Conservation (phyloP, 805 yeast genomes). For the Lipomyces yamadae region DNA sequence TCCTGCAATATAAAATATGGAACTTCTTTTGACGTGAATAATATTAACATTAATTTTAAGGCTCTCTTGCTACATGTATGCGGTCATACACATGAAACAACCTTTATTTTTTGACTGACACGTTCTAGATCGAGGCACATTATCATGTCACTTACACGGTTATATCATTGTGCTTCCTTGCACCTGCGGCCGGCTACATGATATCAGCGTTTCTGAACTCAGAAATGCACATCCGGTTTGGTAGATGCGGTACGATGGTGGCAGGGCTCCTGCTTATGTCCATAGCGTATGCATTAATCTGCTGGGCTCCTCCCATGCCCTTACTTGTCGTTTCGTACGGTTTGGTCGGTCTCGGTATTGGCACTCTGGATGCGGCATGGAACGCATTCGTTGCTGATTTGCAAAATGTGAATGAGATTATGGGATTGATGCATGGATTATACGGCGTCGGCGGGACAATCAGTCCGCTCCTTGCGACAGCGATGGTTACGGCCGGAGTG, state of each 20-base stretch:
- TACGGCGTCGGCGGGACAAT: constrained; percentile 76
- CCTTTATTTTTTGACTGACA: background rate
- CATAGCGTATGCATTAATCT: constrained; percentile 53
- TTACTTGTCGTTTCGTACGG: constrained; percentile 58
- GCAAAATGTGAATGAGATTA: constrained; percentile 59
- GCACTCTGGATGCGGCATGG: constrained; percentile 55
- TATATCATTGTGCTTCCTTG: constrained; percentile 62
- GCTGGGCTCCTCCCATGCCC: constrained; percentile 57
- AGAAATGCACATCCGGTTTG: constrained; percentile 50
- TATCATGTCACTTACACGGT: constrained; percentile 56
- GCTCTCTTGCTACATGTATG: constrained; percentile 16
- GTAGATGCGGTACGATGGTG: constrained; percentile 49
- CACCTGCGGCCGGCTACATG: constrained; percentile 62
- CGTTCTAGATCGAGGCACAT: constrained; percentile 53
- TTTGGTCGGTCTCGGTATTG: constrained; percentile 62
- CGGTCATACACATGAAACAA: too few relatives aligned
- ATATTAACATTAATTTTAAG: background rate
- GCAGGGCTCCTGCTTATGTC: constrained; percentile 49
- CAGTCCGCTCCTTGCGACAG: constrained; percentile 69
- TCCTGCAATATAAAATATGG: constrained; percentile 4
- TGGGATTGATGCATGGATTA: constrained; percentile 70
- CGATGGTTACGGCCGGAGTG: constrained; percentile 56
- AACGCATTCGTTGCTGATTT: constrained; percentile 59
- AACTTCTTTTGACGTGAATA: background rate
- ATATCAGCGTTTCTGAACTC: constrained; percentile 56